Evolutionary conservation across 345 rosid genomes (phyloP).

Genomic region (Turritis glabra): DNA sequence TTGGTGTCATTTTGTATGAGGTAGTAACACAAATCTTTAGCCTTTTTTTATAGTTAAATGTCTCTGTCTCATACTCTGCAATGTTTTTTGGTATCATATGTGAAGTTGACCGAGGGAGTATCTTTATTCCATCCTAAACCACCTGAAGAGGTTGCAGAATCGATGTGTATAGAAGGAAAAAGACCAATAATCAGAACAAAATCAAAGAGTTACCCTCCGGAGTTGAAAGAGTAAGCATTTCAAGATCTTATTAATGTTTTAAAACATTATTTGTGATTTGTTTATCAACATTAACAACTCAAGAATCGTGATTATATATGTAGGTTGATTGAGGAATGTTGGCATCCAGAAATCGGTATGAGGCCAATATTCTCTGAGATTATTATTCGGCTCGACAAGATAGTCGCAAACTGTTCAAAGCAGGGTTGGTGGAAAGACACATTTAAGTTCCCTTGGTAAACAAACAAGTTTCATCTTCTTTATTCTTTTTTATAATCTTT

Average conservation of each 20-base stretch:
- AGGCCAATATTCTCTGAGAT: conserved; percentile 86
- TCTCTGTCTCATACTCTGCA: neutral
- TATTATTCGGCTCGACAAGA: conserved; percentile 72
- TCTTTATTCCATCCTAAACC: conserved; percentile 74
- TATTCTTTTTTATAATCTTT: neutral
- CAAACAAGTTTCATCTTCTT: neutral
- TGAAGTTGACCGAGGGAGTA: conserved; percentile 86
- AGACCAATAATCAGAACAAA: conserved; percentile 75
- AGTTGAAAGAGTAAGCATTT: conserved; percentile 74
- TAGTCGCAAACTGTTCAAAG: conserved; percentile 69
- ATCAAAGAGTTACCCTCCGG: conserved; percentile 46
- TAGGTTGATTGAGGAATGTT: conserved; percentile 93
- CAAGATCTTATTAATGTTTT: neutral
- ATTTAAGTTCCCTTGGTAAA: conserved; percentile 95
- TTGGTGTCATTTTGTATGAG: conserved; percentile 85
- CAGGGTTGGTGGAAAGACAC: conserved; percentile 98
- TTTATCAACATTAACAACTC: conserved; percentile 1
- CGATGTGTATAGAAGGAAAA: conserved; percentile 67
- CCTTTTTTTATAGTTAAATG: neutral
- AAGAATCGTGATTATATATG: neutral
- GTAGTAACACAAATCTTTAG: conserved; percentile 41
- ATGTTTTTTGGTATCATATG: conserved; percentile 9
- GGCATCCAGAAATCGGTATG: conserved; percentile 57
- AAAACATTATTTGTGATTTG: neutral
- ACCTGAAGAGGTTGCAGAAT: conserved; percentile 60